A percentile compares a stretch with the other conserved stretches of the same genome.
phyloP scores from a whole-genome alignment of 495 filamentous ascomycete genomes.

The Aspergillus olivimuriae region DNA sequence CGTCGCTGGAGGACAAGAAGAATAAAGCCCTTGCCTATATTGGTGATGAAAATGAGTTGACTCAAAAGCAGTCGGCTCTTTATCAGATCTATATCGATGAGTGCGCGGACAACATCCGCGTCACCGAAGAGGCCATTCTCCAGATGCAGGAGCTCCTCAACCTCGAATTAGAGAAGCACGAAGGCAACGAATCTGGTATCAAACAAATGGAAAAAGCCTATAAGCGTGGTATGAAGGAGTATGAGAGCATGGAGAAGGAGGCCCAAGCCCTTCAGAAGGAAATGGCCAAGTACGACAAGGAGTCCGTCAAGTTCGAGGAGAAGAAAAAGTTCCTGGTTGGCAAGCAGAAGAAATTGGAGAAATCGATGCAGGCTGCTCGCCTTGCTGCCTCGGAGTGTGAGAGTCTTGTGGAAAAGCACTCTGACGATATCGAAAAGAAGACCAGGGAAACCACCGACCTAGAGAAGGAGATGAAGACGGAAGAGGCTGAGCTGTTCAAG shows the following conservation, averaged over 20 bases:
- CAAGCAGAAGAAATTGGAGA: slow-evolving; percentile 94
- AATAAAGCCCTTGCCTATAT: slow-evolving; percentile 86
- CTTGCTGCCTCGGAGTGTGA: slow-evolving; percentile 67
- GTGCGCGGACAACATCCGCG: slow-evolving; percentile 77
- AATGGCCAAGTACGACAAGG: slow-evolving; percentile 88
- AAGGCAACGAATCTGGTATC: slow-evolving; percentile 86
- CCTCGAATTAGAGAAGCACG: slow-evolving; percentile 82
- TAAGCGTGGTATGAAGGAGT: slow-evolving; percentile 72
- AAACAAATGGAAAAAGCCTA: slow-evolving; percentile 83
- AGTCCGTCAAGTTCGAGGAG: slow-evolving; percentile 93
- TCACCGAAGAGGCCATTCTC: slow-evolving; percentile 82
- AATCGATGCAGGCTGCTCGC: slow-evolving; percentile 65
- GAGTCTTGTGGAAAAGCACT: slow-evolving; percentile 68
- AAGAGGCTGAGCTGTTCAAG: slow-evolving; percentile 72
- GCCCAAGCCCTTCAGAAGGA: slow-evolving; percentile 78
- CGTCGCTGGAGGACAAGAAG: slow-evolving; percentile 88
- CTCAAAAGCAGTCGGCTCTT: slow-evolving; percentile 77
- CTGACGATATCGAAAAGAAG: slow-evolving; percentile 70
- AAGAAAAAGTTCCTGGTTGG: slow-evolving; percentile 86
- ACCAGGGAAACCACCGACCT: slow-evolving; percentile 61
- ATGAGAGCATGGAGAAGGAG: slow-evolving; percentile 74
- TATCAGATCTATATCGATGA: slow-evolving; percentile 89
- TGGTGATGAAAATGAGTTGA: slow-evolving; percentile 86
- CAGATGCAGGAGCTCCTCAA: slow-evolving; percentile 88
- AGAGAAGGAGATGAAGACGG: slow-evolving; percentile 64